Conservation (phyloP, 2,329 filamentous ascomycete genomes). For the Erysiphe neolycopersici region DNA sequence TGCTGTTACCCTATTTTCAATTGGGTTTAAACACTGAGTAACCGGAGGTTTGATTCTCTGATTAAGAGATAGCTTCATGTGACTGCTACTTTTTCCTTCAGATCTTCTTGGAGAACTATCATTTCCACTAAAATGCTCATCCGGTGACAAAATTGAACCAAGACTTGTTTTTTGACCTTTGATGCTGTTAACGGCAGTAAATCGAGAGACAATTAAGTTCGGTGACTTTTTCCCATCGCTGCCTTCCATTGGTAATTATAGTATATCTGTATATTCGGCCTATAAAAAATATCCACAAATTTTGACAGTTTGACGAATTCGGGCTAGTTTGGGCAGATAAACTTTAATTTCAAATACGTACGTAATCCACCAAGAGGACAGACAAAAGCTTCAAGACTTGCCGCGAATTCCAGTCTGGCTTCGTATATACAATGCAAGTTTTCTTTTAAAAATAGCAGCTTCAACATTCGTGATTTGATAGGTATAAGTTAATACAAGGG, state of each 20-base stretch:
- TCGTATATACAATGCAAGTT: no score
- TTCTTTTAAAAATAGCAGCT: no score
- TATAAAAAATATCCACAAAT: no score
- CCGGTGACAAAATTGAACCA: not conserved
- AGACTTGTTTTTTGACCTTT: slow-evolving; percentile 4
- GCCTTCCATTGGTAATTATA: not conserved
- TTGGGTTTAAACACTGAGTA: slow-evolving; percentile 8
- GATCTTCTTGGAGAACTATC: slow-evolving; percentile 8
- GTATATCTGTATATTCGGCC: not conserved
- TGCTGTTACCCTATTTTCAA: slow-evolving; percentile 11
- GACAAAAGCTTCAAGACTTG: no score
- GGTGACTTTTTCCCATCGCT: not conserved
- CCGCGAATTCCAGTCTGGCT: no score
- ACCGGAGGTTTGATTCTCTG: slow-evolving; percentile 14
- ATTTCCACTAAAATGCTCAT: slow-evolving; percentile 4
- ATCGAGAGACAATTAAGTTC: slow-evolving; percentile 10
- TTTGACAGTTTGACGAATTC: no score
- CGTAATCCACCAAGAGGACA: no score
- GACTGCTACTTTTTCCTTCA: slow-evolving; percentile 12
- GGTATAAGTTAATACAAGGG: no score
- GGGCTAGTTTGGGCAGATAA: no score
- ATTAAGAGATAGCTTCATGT: slow-evolving; percentile 10
- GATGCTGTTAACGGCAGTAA: slow-evolving; percentile 14
- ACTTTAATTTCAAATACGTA: no score
- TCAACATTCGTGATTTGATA: no score